phyloP scores from a whole-genome alignment of 2,329 filamentous ascomycete species.

The Exophiala phaeomuriformis region DNA sequence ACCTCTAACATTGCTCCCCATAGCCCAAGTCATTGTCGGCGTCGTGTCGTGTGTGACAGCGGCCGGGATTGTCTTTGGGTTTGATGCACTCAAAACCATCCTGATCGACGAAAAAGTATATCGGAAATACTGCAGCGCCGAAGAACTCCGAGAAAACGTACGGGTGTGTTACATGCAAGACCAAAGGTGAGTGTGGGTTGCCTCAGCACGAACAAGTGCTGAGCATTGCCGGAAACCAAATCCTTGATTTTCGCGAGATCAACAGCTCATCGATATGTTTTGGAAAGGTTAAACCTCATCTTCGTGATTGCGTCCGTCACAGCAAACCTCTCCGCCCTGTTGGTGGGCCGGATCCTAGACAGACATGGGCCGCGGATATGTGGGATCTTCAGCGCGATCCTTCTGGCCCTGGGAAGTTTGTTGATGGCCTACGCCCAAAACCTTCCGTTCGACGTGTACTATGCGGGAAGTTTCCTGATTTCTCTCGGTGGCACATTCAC shows the following conservation, averaged over 20 bases:
- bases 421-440: conserved; percentile 62
- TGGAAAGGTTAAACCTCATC: conserved; percentile 66
- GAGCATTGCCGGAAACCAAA: background rate
- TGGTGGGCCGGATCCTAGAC: conserved; percentile 77
- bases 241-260: no score
- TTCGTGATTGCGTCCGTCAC: conserved; percentile 83
- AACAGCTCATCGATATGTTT: background rate
- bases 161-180: conserved; percentile 52
- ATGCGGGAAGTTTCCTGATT: conserved; percentile 67
- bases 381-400: conserved; percentile 59
- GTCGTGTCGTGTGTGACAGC: conserved; percentile 68
- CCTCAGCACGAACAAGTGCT: background rate
- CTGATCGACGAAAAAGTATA: conserved; percentile 69
- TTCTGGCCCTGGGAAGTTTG: conserved; percentile 60
- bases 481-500: conserved; percentile 72
- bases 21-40: conserved; percentile 56
- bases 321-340: conserved; percentile 78
- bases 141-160: conserved; percentile 43
- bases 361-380: conserved; percentile 72
- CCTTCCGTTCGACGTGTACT: conserved; percentile 63
- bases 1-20: background rate
- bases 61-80: conserved; percentile 75
- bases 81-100: conserved; percentile 75
- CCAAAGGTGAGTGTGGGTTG: conserved; percentile 35
- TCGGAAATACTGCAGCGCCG: conserved; percentile 52